phyloP scores from a whole-genome alignment of 306 rosid species.

The Fragaria iinumae region DNA sequence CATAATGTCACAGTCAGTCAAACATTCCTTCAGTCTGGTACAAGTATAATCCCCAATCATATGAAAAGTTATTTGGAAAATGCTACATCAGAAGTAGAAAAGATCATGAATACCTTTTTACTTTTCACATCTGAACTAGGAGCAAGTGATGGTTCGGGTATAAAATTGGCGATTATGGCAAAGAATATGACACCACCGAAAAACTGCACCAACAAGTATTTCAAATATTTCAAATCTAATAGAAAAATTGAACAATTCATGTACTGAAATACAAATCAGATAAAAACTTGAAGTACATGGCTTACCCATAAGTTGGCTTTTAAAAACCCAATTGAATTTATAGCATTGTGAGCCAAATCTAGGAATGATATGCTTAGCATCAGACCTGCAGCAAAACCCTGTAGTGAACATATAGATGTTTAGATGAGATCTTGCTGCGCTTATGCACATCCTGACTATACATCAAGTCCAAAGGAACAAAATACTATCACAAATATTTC shows the following conservation, averaged over 20 bases:
- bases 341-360: conserved; percentile 96
- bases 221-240: conserved; percentile 16
- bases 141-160: conserved; percentile 84
- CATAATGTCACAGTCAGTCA: conserved; percentile 39
- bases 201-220: conserved; percentile 52
- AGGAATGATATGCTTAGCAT: conserved; percentile 96
- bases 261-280: neutral
- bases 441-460: neutral
- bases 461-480: neutral
- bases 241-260: conserved; percentile 16
- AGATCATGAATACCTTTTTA: conserved; percentile 54
- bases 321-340: conserved; percentile 88
- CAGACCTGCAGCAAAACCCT: conserved; percentile 99
- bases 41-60: conserved; percentile 25
- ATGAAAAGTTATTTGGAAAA: conserved; percentile 17
- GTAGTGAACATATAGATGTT: conserved; percentile 18
- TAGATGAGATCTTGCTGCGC: neutral
- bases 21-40: conserved; percentile 18
- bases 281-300: neutral
- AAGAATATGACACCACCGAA: conserved; percentile 93
- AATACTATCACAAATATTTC: neutral
- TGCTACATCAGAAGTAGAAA: conserved; percentile 10
- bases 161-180: conserved; percentile 68
- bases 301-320: conserved; percentile 94
- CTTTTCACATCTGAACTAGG: conserved; percentile 59